These are phyloP conservation scores for Cutaneotrichosporon daszewskae DNA, from an alignment of 1,284 basidiomycete genomes.

Conservation along the genomic window DNA sequence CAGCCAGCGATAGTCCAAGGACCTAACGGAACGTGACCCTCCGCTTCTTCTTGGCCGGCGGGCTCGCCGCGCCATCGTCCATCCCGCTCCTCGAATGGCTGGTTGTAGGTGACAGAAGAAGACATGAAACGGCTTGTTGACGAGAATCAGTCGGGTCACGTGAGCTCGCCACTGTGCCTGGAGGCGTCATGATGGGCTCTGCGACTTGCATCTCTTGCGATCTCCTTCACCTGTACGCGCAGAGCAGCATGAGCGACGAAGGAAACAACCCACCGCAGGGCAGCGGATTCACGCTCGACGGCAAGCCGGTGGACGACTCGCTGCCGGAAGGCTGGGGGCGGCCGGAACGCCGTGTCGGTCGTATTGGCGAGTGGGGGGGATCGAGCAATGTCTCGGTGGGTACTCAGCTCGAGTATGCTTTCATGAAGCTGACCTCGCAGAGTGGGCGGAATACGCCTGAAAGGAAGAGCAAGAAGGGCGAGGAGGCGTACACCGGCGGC, in stretches of 20 bases:
- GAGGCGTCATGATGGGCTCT: neutral
- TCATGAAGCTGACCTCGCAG: neutral
- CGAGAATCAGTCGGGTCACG: neutral
- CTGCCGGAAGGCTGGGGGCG: constrained; percentile 40
- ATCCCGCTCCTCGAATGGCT: neutral
- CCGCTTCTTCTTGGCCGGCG: neutral
- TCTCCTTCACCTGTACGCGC: neutral
- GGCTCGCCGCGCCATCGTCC: neutral
- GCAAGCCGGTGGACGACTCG: constrained; percentile 19
- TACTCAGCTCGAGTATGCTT: neutral
- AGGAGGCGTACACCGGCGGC: constrained; percentile 64
- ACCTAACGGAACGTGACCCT: neutral
- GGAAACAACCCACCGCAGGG: neutral
- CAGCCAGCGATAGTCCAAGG: neutral
- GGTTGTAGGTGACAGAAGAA: neutral
- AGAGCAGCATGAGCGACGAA: neutral
- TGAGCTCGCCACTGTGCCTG: constrained; percentile 4
- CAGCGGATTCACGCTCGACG: constrained; percentile 26
- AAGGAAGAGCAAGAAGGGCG: constrained; percentile 26
- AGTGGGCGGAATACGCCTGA: neutral
- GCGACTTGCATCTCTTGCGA: neutral
- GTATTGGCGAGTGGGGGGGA: constrained; percentile 7
- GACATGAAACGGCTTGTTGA: no score
- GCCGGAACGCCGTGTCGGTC: constrained; percentile 16
- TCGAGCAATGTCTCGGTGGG: no score